Percentiles rank a stretch among this genome's conserved stretches.
phyloP scores from a whole-genome alignment of 2,329 filamentous ascomycete species.

The Claviceps capensis region DNA sequence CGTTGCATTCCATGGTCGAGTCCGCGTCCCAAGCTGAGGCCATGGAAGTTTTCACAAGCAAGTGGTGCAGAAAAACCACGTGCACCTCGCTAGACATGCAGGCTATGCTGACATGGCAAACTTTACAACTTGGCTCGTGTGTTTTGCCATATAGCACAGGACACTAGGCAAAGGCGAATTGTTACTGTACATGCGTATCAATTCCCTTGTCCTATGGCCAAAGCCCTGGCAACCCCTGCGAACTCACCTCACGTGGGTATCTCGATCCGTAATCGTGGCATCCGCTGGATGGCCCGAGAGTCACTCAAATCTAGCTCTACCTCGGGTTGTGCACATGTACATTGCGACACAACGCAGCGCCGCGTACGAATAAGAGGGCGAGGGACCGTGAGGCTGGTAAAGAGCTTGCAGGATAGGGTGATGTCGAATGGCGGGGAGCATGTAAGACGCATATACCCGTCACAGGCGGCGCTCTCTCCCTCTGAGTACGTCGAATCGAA shows the following conservation, averaged over 20 bases:
- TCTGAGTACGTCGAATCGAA: too few species aligned
- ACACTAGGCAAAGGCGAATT: neutral
- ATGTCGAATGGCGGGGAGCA: too few species aligned
- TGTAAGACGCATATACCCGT: too few species aligned
- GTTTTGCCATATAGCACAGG: neutral
- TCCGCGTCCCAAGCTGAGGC: neutral
- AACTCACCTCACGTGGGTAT: constrained; percentile 8
- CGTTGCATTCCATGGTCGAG: neutral
- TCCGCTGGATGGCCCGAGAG: constrained; percentile 5
- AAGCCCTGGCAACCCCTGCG: constrained; percentile 7
- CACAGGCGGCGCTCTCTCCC: too few species aligned
- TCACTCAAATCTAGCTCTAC: neutral
- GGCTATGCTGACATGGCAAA: neutral
- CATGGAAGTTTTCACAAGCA: neutral
- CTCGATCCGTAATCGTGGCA: constrained; percentile 6
- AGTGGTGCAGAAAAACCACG: neutral
- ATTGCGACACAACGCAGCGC: neutral
- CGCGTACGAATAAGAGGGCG: neutral
- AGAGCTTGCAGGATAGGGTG: too few species aligned
- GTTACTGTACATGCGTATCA: neutral
- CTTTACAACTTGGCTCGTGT: neutral
- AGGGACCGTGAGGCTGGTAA: neutral
- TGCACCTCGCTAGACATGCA: neutral
- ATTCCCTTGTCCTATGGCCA: constrained; percentile 3
- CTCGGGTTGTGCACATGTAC: neutral